Evolutionary conservation across 148 eudicot genomes (phyloP), one percentile per base, ranked within the genome.

Genomic region (Camellia granthamiana): DNA sequence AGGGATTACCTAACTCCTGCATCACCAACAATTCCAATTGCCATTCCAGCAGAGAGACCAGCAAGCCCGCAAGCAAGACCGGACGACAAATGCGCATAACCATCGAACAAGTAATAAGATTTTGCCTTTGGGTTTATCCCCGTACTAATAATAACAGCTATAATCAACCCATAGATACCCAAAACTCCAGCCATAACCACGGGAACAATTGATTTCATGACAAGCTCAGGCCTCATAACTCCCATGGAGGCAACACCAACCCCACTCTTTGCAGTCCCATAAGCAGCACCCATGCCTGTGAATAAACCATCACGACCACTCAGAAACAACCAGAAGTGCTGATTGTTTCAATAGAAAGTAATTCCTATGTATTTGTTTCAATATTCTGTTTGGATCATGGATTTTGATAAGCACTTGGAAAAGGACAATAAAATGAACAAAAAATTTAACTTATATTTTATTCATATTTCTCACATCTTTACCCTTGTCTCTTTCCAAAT

Each of bases 11-110:
- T 59, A 16, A 75, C 78, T 59, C 78, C 78, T 0, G 78, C 78
- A 43, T 75, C 78, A 5, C 78, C 78, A 75, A 75, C 78, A 9
- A 75, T 60, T 62, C 78, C 78, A 59, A 75, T 75, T 19, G 78
- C 78, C 78, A 76, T 76, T 76, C 78, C 78, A 61, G 78, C 78
- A 12, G 69, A 76, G 30, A 76, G 69, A 76, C 78, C 78, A 76
- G 69, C 78, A 69, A 76, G 56, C 68, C 78, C 78, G 62, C 78
- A 76, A 6, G 78, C 68, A 44, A 76, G 78, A 76, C 78, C 78
- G 18, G 78, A 76, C 16, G 78, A 76, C 56, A 75, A 75, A 43
- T 75, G 78, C 0, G 78, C 78, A 60, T 75, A 75, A 21, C 78
- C 78, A 3, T 75, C 78, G 43, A 75, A 75, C 67, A 75, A 75